Conservation (phyloP, 495 filamentous ascomycete genomes). For the Aspergillus leporis region DNA sequence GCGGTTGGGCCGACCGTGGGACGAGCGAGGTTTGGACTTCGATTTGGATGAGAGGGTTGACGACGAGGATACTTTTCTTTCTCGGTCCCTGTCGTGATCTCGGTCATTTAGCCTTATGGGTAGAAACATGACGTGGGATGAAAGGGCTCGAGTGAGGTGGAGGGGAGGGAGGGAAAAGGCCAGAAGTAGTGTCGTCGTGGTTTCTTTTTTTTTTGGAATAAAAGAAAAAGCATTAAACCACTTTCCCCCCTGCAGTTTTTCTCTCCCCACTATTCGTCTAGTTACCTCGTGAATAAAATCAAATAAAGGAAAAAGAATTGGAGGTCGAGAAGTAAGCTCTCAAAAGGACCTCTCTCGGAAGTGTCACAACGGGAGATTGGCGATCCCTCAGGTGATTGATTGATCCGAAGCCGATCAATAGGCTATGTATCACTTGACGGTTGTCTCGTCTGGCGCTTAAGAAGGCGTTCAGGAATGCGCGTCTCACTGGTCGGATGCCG, state of each 20-base stretch:
- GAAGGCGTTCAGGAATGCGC: conserved; percentile 19
- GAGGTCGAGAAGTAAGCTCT: conserved; percentile 2
- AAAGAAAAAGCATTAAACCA: conserved; percentile 11
- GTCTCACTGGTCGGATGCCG: conserved; percentile 26
- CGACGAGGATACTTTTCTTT: conserved; percentile 26
- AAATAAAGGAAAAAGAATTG: conserved; percentile 3
- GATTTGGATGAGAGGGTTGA: conserved; percentile 31
- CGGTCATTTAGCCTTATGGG: conserved; percentile 46
- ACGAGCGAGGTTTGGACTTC: conserved; percentile 41
- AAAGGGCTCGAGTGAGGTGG: conserved; percentile 31
- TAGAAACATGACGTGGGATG: conserved; percentile 39
- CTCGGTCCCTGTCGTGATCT: conserved; percentile 36
- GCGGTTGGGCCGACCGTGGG: conserved; percentile 41
- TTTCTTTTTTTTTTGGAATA: conserved; percentile 2
- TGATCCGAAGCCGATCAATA: conserved; percentile 11
- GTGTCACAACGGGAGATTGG: not conserved
- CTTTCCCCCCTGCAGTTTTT: conserved; percentile 10
- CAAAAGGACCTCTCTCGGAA: conserved; percentile 5
- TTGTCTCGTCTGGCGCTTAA: conserved; percentile 41
- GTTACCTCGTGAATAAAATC: conserved; percentile 26
- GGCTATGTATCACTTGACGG: conserved; percentile 8
- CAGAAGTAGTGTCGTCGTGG: conserved; percentile 8
- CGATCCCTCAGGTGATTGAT: conserved; percentile 12
- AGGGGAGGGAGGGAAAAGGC: conserved; percentile 30
- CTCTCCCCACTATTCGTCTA: conserved; percentile 17